These are phyloP conservation scores for Pseudogymnoascus sp. DNA, from an alignment of 2,329 filamentous ascomycete species.

Conservation along the genomic window DNA sequence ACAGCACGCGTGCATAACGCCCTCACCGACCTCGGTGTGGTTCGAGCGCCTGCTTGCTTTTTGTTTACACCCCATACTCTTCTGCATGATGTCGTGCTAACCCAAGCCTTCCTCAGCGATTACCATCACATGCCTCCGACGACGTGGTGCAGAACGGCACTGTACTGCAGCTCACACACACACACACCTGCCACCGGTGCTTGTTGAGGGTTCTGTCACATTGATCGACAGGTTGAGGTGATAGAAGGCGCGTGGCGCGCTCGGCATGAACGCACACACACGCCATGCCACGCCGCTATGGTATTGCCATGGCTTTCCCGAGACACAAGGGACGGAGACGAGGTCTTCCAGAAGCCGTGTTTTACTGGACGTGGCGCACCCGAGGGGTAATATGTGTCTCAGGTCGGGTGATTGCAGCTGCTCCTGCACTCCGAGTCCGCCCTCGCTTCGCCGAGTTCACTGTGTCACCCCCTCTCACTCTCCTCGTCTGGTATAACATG, in stretches of 20 bases:
- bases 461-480: neutral
- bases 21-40: neutral
- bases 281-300: neutral
- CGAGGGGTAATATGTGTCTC: neutral
- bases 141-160: neutral
- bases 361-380: neutral
- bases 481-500: neutral
- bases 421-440: neutral
- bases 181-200: neutral
- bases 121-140: neutral
- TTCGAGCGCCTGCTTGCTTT: neutral
- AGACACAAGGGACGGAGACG: slow-evolving; percentile 1
- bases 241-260: neutral
- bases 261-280: neutral
- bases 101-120: neutral
- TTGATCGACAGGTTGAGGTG: neutral
- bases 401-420: neutral
- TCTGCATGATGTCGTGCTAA: neutral
- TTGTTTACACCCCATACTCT: neutral
- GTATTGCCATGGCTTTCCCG: neutral
- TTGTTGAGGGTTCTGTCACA: neutral
- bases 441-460: too few species aligned
- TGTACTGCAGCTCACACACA: neutral
- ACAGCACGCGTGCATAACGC: neutral
- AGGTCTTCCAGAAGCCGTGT: neutral